A percentile compares a stretch with the other conserved stretches of the same genome.
Evolutionary conservation across 2,329 filamentous ascomycete species (phyloP).

Genomic region (Sporothrix schenckii): DNA sequence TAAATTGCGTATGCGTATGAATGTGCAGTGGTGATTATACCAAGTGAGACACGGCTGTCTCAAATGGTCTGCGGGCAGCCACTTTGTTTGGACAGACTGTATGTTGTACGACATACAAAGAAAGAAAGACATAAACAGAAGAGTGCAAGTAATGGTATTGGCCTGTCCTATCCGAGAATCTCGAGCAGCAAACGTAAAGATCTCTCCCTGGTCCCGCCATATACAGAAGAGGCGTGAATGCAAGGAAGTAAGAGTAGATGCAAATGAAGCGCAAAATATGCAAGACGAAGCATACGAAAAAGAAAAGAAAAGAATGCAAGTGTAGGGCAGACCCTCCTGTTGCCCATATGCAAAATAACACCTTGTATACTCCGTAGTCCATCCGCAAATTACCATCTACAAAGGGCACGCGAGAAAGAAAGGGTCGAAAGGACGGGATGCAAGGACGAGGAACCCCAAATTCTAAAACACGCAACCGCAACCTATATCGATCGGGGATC

Average conservation of each 20-base stretch:
- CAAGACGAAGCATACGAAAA: not conserved
- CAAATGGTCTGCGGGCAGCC: not conserved
- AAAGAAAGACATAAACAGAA: not conserved
- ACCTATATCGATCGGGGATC: slow-evolving; percentile 35
- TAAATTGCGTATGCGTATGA: not conserved
- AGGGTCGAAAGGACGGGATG: not conserved
- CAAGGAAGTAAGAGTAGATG: slow-evolving; percentile 1
- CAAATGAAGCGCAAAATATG: not conserved
- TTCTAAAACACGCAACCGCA: no score
- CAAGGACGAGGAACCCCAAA: not conserved
- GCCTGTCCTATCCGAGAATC: slow-evolving; percentile 19
- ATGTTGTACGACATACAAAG: not conserved
- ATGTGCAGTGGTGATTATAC: slow-evolving; percentile 4
- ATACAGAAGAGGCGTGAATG: slow-evolving; percentile 17
- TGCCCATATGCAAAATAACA: slow-evolving; percentile 21
- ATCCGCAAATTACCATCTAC: slow-evolving; percentile 18
- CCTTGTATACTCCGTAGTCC: slow-evolving; percentile 6
- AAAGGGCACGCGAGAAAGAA: slow-evolving; percentile 3
- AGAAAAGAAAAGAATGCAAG: slow-evolving; percentile 8
- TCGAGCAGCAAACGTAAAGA: slow-evolving; percentile 11
- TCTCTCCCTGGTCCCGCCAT: slow-evolving; percentile 1
- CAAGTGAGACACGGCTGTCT: slow-evolving; percentile 20
- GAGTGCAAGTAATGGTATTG: slow-evolving; percentile 17
- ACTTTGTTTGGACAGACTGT: not conserved
- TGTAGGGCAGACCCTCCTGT: slow-evolving; percentile 9